A percentile compares a stretch with the other conserved stretches of the same genome.
Evolutionary conservation across 1,284 basidiomycete genomes (phyloP).

Genomic region (Ganoderma boninense): DNA sequence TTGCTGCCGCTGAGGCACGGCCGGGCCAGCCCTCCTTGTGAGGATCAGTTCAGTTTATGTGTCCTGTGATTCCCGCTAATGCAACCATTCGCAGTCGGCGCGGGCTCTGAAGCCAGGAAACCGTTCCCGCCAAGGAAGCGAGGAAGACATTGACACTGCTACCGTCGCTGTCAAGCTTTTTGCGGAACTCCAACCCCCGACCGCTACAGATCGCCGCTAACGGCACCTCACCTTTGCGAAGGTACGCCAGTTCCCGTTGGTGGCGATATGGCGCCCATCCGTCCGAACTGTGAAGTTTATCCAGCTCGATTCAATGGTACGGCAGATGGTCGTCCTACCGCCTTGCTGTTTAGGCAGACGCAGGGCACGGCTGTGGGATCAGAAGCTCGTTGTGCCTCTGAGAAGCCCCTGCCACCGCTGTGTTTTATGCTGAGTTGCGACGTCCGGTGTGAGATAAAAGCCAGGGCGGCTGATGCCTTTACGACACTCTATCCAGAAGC

Average conservation of each 20-base stretch:
- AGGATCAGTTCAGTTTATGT: not conserved
- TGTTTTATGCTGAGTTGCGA: constrained; percentile 5
- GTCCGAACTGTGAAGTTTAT: constrained; percentile 8
- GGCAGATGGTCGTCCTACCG: constrained; percentile 11
- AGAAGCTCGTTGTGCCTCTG: constrained; percentile 1
- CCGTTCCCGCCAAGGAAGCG: constrained; percentile 1
- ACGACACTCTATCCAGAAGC: constrained; percentile 4
- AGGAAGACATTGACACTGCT: constrained; percentile 2
- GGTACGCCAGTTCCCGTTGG: constrained; percentile 3
- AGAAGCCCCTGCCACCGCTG: not conserved
- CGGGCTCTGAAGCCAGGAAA: not conserved
- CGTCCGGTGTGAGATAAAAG: not conserved
- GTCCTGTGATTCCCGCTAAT: not conserved
- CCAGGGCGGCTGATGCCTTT: constrained; percentile 3
- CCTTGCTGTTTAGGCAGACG: not conserved
- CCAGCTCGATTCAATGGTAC: not conserved
- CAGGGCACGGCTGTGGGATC: constrained; percentile 13
- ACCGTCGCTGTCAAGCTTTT: not conserved
- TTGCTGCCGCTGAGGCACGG: not conserved
- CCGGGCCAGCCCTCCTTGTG: not conserved
- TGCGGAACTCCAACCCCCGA: not conserved
- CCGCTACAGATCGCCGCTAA: constrained; percentile 1
- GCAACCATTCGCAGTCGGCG: not conserved
- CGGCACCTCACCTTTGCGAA: not conserved
- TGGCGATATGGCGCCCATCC: not conserved